Evolutionary conservation across 192 early-diverging fungal genomes (phyloP), one percentile per base, ranked within the genome.

Genomic region (Coemansia sp.): DNA sequence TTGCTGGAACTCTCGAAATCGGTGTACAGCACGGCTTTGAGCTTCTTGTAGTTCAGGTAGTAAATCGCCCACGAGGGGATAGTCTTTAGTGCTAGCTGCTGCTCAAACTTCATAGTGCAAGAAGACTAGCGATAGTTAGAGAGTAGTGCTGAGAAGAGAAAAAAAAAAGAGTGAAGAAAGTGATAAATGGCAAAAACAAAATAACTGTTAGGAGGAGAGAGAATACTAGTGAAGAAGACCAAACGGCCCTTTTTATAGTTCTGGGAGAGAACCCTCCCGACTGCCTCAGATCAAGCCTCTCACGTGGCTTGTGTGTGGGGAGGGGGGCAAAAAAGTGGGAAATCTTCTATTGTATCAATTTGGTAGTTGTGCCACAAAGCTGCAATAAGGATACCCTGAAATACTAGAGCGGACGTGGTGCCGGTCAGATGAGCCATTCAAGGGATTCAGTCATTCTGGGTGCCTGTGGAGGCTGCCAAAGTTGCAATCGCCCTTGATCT

Each of bases 71-170:
- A 87, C 18, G 78, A 78, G 10, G 87, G 85, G 36, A 89, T 83
- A 47, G 75, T 80, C 34, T 84, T 69, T 10, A 89, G 73, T 12
- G 82, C 76, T 20, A 87, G 78, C 41, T 89, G 88, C 66, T 89
- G 85, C 60, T 85, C 85, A 80, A 87, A 89, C 77, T 85, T 87
- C 83, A 87, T 88, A 20, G 15, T 61, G 18, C 33, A 34, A 36
- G 58, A 46, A 31, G 53, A 16, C 53, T 10, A 24, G 49, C 49
- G 49, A 22, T 22, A 2, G 49, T 24, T 52, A 22, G 22, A 22
- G 20, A 22, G 49, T 52, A 52, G 49, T 52, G 49, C 49, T 24
- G 49, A 50, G 49, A 22, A 9, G 15, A n/a, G n/a, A 27, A 27
- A 52, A 50, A 44, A 49, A n/a, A 50, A 20, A 31, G 13, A 31